These are phyloP conservation scores for Colletotrichum abscissum DNA, from an alignment of 2,329 filamentous ascomycete species.

Conservation along the genomic window DNA sequence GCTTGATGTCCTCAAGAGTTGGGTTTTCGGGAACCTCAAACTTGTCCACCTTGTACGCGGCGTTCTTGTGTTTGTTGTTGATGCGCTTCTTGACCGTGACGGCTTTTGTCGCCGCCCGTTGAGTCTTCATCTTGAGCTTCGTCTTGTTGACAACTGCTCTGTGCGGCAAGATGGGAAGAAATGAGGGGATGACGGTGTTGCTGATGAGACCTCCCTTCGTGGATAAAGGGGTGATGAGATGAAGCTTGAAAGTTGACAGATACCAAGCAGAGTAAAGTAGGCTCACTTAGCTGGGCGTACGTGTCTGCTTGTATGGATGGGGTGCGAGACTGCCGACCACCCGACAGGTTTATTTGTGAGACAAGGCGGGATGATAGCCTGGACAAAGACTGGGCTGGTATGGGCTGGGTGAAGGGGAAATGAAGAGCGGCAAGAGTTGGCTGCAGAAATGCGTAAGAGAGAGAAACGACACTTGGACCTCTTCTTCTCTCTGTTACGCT, in stretches of 20 bases:
- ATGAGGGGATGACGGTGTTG: background rate
- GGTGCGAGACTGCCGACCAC: constrained; percentile 26
- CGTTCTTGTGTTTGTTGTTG: constrained; percentile 42
- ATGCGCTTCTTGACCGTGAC: constrained; percentile 45
- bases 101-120: constrained; percentile 44
- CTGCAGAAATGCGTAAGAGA: constrained; percentile 11
- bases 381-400: constrained; percentile 29
- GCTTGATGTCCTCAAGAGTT: constrained; percentile 49
- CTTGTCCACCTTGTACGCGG: constrained; percentile 45
- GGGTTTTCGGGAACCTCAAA: constrained; percentile 48
- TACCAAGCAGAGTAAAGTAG: constrained; percentile 16
- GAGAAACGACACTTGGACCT: constrained; percentile 11
- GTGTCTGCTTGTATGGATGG: constrained; percentile 28
- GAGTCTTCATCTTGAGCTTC: constrained; percentile 47
- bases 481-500: background rate
- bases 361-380: constrained; percentile 29
- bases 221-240: constrained; percentile 5
- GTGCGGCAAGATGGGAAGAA: background rate
- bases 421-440: constrained; percentile 32
- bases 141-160: background rate
- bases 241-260: background rate
- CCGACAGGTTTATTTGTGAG: constrained; percentile 34
- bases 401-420: constrained; percentile 31
- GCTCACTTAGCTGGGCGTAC: constrained; percentile 10
- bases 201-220: background rate